Base-by-base conservation (phyloP, 164 flowering plant genomes). In the Buxus sempervirens region DNA sequence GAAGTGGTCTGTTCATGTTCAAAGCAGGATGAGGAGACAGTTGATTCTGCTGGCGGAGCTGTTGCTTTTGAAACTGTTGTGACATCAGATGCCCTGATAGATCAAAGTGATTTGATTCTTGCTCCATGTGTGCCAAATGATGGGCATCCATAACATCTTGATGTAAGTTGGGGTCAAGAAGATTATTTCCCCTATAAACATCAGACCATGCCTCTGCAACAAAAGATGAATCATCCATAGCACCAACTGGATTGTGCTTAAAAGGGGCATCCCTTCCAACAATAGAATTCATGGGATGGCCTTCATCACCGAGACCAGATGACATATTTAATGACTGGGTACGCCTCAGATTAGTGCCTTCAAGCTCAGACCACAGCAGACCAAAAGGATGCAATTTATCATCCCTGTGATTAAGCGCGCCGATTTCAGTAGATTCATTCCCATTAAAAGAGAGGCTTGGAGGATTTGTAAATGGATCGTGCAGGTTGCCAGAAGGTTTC, bases 301-400 rank as follows among this genome's bases (percentile, higher is more conserved):
- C 73, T 48, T 66, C 65, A 27, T 59, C 72, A 38, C 70, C 76
- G 54, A 66, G 65, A 49, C 72, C 70, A 16, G 86, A 75, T 48
- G 83, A 67, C 67, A 65, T 62, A 62, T 73, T 80, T 62, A 85
- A 77, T 21, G 83, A 68, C 68, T 82, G 82, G 65, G 75, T 57
- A 63, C 64, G 84, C 69, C 78, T 79, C 26, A 75, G 15, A 69
- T 77, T 70, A 63, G 74, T 60, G 26, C 81, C 81, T 73, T 86
- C 89, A 62, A 89, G 85, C 80, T 93, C 98, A 75, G 98, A 89
- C 93, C 88, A 81, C 41, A 82, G 67, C 70, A 90, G 76, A 27
- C 94, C 94, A 81, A 89, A 82, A 54, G 93, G 98, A 68, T 89
- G 91, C 79, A 89, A 55, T 73, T 78, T 82, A 68, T 71, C 79